A percentile compares a stretch with the other conserved stretches of the same genome.
Conservation (phyloP, 1,284 basidiomycete species). For the Kwoniella shivajii region DNA sequence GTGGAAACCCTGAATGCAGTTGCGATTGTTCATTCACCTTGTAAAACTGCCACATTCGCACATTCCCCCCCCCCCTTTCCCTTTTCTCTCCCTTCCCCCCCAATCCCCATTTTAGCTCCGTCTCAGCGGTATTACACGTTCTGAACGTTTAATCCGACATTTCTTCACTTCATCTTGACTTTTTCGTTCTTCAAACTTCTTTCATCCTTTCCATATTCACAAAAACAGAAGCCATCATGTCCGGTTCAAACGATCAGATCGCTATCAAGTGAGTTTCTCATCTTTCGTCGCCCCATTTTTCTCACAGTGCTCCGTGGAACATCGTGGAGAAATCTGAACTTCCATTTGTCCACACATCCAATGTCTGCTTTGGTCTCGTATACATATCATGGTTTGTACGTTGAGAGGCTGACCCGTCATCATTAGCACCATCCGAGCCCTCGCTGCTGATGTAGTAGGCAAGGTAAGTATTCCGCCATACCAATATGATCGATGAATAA, state of each 20-base stretch:
- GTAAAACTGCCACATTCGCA: too few species aligned
- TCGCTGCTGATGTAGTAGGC: conserved; percentile 56
- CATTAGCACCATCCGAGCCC: conserved; percentile 54
- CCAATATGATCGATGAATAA: conserved; percentile 64
- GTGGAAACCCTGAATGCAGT: too few species aligned
- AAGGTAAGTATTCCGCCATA: conserved; percentile 59
- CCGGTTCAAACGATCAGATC: conserved; percentile 58
- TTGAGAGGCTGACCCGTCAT: too few species aligned
- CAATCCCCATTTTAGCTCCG: background rate
- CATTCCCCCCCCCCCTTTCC: too few species aligned
- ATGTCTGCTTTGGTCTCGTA: too few species aligned
- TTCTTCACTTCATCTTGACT: background rate
- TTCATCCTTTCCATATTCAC: conserved; percentile 29
- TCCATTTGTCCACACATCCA: too few species aligned
- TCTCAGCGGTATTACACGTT: too few species aligned
- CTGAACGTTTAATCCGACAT: conserved; percentile 2
- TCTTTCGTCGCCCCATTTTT: background rate
- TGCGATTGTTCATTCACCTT: too few species aligned
- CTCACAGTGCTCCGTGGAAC: background rate
- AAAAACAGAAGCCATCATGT: conserved; percentile 18
- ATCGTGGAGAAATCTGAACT: background rate
- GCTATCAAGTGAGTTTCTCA: conserved; percentile 42
- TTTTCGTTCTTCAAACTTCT: conserved; percentile 2
- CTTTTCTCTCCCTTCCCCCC: too few species aligned
- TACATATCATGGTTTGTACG: too few species aligned